Evolutionary conservation across 75 land plant species (phyloP), one percentile per base, ranked within the genome.

Genomic region (Selaginella tamariscina): DNA sequence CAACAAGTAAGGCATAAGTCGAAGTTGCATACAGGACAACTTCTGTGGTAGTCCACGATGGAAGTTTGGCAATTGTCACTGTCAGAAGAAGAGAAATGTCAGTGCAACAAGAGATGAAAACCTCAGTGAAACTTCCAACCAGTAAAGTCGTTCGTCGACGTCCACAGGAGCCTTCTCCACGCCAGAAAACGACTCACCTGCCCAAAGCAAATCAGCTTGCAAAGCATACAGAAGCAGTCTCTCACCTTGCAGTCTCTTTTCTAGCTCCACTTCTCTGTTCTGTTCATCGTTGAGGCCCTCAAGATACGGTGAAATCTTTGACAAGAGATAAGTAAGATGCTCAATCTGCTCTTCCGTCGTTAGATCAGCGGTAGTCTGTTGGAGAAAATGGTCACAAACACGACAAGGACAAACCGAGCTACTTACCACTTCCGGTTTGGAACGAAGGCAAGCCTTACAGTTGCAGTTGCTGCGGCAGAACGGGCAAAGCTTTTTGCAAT

Each of bases 1-100:
- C 88, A 88, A 70, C 97, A 91, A 62, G 73, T 77, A 63, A 86
- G 67, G 74, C 97, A 91, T 29, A 91, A 74, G 55, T 77, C 80
- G 71, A 80, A 88, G 11, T 75, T 74, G 72, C 97, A 91, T 20
- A 64, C 74, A 64, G 81, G 56, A 71, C 97, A 91, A 70, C 80
- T 85, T 75, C 92, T 76, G 32, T 81, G 82, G 64, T 78, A 78
- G 76, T 88, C 89, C 32, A 79, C 80, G 72, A 91, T 80, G 0
- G 81, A 82, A 32, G 78, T 82, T 59, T 75, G 80, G 80, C 97
- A 91, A 54, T 75, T 82, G 68, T 79, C 80, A 80, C 97, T 91
- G 89, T 9, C 49, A 39, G n/a, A n/a, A 39, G 49, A 39, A 15
- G 49, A 39, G 49, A 15, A 5, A 5, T 15, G 49, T 39, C 49